Conservation (phyloP, 441 rosid genomes). For the Erysimum pusillum region DNA sequence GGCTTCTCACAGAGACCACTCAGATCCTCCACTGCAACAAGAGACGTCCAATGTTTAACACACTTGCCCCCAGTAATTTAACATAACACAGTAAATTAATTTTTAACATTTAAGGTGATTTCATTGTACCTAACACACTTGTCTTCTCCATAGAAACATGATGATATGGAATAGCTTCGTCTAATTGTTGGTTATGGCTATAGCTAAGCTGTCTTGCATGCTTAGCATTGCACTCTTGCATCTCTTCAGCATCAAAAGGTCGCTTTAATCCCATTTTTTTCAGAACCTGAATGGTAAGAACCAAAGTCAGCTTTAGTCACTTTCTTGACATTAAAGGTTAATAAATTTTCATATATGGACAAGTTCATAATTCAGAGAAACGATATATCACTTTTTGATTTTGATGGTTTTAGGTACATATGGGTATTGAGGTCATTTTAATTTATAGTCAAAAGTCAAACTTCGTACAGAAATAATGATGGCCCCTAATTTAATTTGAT, state of each 20-base stretch:
- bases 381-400: not conserved
- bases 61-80: not conserved
- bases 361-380: slow-evolving; percentile 11
- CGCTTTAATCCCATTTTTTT: slow-evolving; percentile 73
- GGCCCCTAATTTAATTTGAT: slow-evolving; percentile 41
- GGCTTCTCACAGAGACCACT: slow-evolving; percentile 38
- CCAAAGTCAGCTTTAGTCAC: slow-evolving; percentile 20
- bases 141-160: slow-evolving; percentile 38
- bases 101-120: not conserved
- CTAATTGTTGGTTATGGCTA: slow-evolving; percentile 48
- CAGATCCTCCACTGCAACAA: slow-evolving; percentile 49
- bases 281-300: slow-evolving; percentile 45
- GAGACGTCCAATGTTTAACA: slow-evolving; percentile 29
- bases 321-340: not conserved
- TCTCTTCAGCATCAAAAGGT: slow-evolving; percentile 63
- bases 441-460: slow-evolving; percentile 36
- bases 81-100: not conserved
- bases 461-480: slow-evolving; percentile 6
- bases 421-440: not conserved
- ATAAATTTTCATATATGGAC: not conserved
- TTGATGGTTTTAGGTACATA: not conserved
- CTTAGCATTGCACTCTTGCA: slow-evolving; percentile 61
- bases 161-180: slow-evolving; percentile 44
- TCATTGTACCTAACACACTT: slow-evolving; percentile 47
- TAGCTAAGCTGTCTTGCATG: slow-evolving; percentile 58